Evolutionary conservation across 768 basidiomycete species (phyloP), one percentile per base, ranked within the genome.

Genomic region (Aureoboletus auriporus): DNA sequence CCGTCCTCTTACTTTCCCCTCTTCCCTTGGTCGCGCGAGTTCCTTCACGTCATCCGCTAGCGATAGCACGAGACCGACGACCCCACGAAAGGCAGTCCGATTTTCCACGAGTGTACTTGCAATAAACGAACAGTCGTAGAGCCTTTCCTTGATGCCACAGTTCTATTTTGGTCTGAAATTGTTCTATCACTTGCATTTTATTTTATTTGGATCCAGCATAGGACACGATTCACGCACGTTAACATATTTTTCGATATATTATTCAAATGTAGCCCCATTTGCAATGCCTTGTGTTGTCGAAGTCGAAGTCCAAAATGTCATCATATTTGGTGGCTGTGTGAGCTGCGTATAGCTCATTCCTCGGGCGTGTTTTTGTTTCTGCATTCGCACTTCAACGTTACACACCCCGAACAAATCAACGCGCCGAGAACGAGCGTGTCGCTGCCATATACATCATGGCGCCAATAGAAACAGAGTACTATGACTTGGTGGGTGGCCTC

Each of bases 401-500:
- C 20, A 31, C 46, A 36, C 14, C 47, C 8, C 16, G 6, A 8
- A 55, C 55, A 26, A 45, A 27, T 31, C 27, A 29, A 39, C 35
- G 23, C 38, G 16, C 36, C n/a, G 29, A 51, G 20, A 33, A 28
- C 16, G 17, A 27, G 8, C 29, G 26, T 8, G 13, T 33, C 26
- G 38, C 41, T 9, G 2, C 17, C 36, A 12, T 39, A 42, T 42
- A n/a, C 39, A 28, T 52, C 20, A 91, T 91, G 89, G 75, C 85
- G n/a, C 89, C 89, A n/a, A 80, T 91, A 16, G 90, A 93, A 62
- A 90, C 88, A 11, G 86, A 86, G 62, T 93, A 89, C 66, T 94
- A 93, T 69, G 89, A 92, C 66, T 59, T 92, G 66, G 89, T 89
- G 57, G 57, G 84, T 52, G 23, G 46, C 61, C 40, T 2, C 13